Evolutionary conservation across 257 asterid species (phyloP).

Genomic region (Catharanthus roseus): DNA sequence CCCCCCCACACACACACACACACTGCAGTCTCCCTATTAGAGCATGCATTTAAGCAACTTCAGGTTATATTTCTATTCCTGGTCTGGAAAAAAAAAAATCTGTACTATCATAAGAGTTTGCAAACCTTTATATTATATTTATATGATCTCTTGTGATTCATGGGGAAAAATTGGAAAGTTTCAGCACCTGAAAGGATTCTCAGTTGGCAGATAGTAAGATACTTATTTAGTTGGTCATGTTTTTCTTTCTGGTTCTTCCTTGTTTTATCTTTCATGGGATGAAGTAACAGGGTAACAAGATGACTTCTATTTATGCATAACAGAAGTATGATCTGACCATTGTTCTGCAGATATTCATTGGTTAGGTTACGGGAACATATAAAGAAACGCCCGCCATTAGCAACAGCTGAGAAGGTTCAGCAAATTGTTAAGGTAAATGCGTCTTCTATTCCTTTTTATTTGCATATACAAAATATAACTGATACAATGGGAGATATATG

Average conservation of each 20-base stretch:
- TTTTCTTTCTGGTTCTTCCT: background rate
- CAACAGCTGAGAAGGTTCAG: slow-evolving; percentile 94
- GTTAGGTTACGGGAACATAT: slow-evolving; percentile 85
- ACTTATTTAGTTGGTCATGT: background rate
- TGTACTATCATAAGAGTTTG: background rate
- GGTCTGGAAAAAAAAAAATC: too few relatives aligned
- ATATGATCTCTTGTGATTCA: background rate
- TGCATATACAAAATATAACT: background rate
- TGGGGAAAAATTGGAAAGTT: background rate
- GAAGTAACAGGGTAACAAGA: background rate
- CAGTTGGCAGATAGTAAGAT: background rate
- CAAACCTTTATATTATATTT: background rate
- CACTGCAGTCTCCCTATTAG: too few relatives aligned
- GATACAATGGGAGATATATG: background rate
- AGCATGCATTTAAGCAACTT: background rate
- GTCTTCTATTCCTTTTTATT: background rate
- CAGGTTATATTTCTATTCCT: background rate
- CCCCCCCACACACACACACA: too few relatives aligned
- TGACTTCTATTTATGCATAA: background rate
- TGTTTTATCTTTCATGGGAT: background rate
- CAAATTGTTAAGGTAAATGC: slow-evolving; percentile 75
- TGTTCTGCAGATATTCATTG: slow-evolving; percentile 57
- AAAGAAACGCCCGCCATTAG: slow-evolving; percentile 97
- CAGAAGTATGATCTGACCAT: background rate
- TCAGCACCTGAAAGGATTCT: background rate